Base-by-base conservation (phyloP, 345 rosid genomes). In the Trapa incisa region DNA sequence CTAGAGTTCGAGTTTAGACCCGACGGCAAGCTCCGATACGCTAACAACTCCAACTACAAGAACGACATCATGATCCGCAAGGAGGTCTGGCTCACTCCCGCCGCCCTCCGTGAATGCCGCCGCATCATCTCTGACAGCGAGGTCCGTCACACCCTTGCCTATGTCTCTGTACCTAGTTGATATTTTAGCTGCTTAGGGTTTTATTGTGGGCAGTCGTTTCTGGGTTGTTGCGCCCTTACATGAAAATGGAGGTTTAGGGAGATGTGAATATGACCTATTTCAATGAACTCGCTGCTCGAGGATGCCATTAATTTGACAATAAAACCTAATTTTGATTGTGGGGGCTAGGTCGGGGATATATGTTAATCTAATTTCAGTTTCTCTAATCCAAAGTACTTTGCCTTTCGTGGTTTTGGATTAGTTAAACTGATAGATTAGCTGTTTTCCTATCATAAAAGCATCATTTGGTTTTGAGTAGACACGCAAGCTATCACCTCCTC, bases 51-150 rank as follows among this genome's bases (percentile, higher is more conserved):
- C 50, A 94, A 94, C 81, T 94, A 94, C 91, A 94, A 94, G 79
- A 94, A 94, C 86, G 97, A 94, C 81, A 91, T 93, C 65, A 94
- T 94, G 90, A 94, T 91, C 79, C 96, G 99, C 60, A 94, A 94
- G 72, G 97, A 94, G 79, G 89, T 94, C 69, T 94, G 89, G 78
- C 89, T 94, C 76, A 83, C 91, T 80, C 96, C 99, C 72, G 88
- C 96, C 68, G 96, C 85, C 71, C 78, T 91, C 77, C 83, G 84
- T 56, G 99, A 94, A 73, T 89, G 96, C 84, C 96, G 91, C 82
- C 96, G 99, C 70, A 89, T 94, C 83, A 85, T 94, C 76, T n/a
- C 96, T 78, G 97, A 91, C 66, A 87, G 96, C 89, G 99, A 91
- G 84, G 99, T 91, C 6, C 17, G 41, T 35, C 41, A 47, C 41